These are phyloP conservation scores for Keithomyces neogunnii DNA, from an alignment of 2,329 filamentous ascomycete genomes.

Conservation along the genomic window DNA sequence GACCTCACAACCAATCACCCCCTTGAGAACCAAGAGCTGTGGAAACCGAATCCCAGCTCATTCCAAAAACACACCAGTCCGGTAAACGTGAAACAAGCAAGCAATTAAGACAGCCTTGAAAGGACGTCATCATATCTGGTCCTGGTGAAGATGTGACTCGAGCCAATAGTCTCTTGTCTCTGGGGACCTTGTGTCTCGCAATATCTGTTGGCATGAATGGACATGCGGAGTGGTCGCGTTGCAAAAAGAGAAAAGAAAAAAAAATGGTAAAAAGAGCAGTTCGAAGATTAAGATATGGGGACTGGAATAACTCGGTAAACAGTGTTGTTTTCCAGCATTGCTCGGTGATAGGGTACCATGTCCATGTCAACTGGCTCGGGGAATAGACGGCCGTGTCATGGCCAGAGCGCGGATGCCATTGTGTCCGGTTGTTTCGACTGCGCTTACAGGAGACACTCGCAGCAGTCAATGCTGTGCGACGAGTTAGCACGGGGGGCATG, in stretches of 20 bases:
- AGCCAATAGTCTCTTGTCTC: neutral
- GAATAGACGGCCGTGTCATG: neutral
- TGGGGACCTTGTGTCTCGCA: neutral
- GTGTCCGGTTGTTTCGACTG: neutral
- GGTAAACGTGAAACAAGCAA: neutral
- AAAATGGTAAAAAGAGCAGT: neutral
- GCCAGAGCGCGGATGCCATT: neutral
- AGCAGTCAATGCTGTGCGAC: constrained; percentile 27
- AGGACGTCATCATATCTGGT: neutral
- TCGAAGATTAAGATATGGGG: neutral
- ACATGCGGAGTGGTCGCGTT: neutral
- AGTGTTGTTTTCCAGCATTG: neutral
- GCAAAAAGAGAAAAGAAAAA: neutral
- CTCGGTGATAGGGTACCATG: neutral
- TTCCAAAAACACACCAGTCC: neutral
- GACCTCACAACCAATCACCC: neutral
- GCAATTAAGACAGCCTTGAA: neutral
- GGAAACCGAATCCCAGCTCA: neutral
- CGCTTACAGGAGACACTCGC: constrained; percentile 30
- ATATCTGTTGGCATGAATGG: neutral
- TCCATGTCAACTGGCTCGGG: neutral
- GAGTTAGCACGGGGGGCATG: neutral
- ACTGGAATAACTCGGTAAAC: neutral
- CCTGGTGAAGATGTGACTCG: neutral
- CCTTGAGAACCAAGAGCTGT: neutral